These are phyloP conservation scores for Penicillium sp. DNA, from an alignment of 2,329 filamentous ascomycete species.

Conservation along the genomic window DNA sequence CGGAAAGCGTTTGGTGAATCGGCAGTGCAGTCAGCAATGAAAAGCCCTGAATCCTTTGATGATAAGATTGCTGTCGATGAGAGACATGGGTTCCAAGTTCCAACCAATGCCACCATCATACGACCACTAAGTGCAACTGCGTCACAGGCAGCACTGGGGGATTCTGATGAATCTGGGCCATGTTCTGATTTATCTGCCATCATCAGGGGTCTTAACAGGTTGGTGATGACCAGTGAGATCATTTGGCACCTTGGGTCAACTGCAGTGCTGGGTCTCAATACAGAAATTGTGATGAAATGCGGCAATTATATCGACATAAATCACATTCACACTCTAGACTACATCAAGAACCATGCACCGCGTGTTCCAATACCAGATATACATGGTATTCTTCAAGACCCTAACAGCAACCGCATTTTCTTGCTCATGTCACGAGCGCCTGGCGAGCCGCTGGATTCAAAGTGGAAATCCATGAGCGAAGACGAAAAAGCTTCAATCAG, in stretches of 20 bases:
- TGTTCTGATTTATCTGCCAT: constrained; percentile 5
- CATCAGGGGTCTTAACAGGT: constrained; percentile 7
- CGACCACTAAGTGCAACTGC: constrained; percentile 4
- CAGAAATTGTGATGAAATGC: constrained; percentile 2
- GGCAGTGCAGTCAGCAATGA: neutral
- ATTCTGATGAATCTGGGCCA: neutral
- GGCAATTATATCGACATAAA: neutral
- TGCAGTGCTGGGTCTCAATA: constrained; percentile 8
- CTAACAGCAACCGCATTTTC: too few relatives aligned
- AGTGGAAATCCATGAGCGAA: too few relatives aligned
- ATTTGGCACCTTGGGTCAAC: constrained; percentile 15
- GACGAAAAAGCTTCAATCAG: too few relatives aligned
- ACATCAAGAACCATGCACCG: too few relatives aligned
- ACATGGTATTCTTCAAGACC: too few relatives aligned
- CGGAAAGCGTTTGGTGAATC: constrained; percentile 8
- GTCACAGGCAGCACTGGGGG: constrained; percentile 1
- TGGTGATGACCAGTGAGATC: constrained; percentile 10
- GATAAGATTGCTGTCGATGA: neutral
- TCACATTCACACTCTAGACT: too few relatives aligned
- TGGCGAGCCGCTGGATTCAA: too few relatives aligned
- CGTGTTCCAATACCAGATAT: too few relatives aligned
- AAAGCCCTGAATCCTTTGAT: neutral
- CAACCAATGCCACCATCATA: constrained; percentile 6
- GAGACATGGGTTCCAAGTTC: constrained; percentile 7
- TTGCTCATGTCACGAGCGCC: too few relatives aligned